phyloP scores from a whole-genome alignment of 768 basidiomycete genomes.

The Coprinellus aureogranulatus region DNA sequence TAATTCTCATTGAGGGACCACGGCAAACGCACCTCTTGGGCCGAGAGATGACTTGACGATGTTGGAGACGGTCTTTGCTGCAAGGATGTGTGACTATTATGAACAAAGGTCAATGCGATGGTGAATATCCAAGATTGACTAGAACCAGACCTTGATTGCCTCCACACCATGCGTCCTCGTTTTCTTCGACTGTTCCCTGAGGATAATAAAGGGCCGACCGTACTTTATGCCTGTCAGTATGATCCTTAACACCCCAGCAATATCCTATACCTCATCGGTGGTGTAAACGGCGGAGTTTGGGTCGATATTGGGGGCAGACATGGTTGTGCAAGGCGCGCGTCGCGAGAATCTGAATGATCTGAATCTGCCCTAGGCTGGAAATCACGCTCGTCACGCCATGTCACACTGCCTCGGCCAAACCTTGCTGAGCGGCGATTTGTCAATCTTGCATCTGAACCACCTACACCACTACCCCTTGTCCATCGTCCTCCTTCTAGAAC shows the following conservation, averaged over 20 bases:
- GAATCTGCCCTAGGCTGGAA: not conserved
- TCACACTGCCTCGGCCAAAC: constrained; percentile 25
- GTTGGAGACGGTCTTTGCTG: constrained; percentile 89
- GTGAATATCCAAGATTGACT: constrained; percentile 7
- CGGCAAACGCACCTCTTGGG: constrained; percentile 65
- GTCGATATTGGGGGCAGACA: constrained; percentile 33
- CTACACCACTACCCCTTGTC: constrained; percentile 35
- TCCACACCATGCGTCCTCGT: constrained; percentile 89
- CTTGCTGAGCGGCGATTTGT: constrained; percentile 16
- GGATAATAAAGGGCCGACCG: constrained; percentile 95
- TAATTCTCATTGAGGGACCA: not conserved
- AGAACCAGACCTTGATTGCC: constrained; percentile 79
- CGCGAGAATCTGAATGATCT: constrained; percentile 18
- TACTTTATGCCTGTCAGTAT: constrained; percentile 50
- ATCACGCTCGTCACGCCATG: constrained; percentile 10
- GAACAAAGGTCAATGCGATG: constrained; percentile 1
- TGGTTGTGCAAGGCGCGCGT: constrained; percentile 26
- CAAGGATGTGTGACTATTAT: constrained; percentile 86
- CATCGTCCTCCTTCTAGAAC: constrained; percentile 24
- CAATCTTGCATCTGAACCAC: constrained; percentile 22
- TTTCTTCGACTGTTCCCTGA: constrained; percentile 90
- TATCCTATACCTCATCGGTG: constrained; percentile 69
- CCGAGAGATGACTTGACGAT: constrained; percentile 94
- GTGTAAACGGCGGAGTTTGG: constrained; percentile 73
- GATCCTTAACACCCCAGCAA: not conserved